These are phyloP conservation scores for Naganishia friedmannii DNA, from an alignment of 768 basidiomycete species.

Conservation along the genomic window DNA sequence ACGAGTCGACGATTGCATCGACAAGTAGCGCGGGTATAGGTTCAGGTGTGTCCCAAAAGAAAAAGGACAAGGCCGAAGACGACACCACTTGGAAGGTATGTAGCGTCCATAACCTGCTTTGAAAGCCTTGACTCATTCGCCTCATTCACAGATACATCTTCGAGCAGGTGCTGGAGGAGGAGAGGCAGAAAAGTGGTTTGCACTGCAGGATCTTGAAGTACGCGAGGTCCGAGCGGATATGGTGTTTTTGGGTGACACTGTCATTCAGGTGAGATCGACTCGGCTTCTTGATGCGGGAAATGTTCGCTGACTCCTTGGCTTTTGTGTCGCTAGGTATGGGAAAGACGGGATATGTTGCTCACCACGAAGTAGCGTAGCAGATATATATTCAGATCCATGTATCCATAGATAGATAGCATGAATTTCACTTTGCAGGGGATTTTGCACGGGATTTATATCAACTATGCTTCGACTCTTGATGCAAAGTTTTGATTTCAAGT, in stretches of 20 bases:
- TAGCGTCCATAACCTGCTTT: not conserved
- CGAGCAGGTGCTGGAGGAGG: constrained; percentile 62
- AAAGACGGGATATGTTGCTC: constrained; percentile 44
- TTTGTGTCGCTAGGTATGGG: constrained; percentile 39
- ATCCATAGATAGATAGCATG: not conserved
- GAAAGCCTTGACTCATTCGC: constrained; percentile 6
- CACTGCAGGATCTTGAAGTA: constrained; percentile 93
- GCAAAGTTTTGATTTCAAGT: too few species aligned
- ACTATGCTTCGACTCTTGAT: not conserved
- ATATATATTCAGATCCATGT: constrained; percentile 1
- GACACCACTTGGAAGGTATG: constrained; percentile 83
- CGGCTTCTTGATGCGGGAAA: too few species aligned
- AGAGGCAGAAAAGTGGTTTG: constrained; percentile 88
- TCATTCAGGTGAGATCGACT: constrained; percentile 68
- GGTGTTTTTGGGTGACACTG: constrained; percentile 96
- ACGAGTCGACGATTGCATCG: constrained; percentile 93
- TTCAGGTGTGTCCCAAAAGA: constrained; percentile 37
- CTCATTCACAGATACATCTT: constrained; percentile 35
- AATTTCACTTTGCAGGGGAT: too few species aligned
- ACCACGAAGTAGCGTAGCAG: not conserved
- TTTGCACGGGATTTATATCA: not conserved
- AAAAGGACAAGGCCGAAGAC: constrained; percentile 64
- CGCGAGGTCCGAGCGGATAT: constrained; percentile 95
- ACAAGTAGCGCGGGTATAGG: constrained; percentile 58
- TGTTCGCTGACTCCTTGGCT: not conserved